phyloP scores from a whole-genome alignment of 2,329 filamentous ascomycete species.

The Claviceps maximensis region DNA sequence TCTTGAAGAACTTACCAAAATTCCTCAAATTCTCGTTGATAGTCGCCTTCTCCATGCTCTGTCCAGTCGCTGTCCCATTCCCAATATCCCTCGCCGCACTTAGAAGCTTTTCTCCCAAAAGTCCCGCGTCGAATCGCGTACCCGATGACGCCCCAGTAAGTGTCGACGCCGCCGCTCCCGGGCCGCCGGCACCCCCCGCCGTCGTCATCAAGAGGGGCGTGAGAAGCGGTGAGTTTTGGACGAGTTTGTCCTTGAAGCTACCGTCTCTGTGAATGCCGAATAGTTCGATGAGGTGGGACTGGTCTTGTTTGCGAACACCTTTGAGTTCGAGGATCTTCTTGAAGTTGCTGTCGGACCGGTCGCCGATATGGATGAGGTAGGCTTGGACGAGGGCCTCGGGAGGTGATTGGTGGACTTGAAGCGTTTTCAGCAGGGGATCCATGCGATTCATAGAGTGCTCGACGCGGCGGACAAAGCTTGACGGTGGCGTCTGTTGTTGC shows the following conservation, averaged over 20 bases:
- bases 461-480: constrained; percentile 73
- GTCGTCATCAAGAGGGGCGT: constrained; percentile 45
- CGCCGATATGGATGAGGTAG: constrained; percentile 92
- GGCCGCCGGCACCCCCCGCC: constrained; percentile 26
- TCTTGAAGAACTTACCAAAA: constrained; percentile 89
- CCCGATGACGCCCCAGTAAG: constrained; percentile 20
- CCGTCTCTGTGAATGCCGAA: constrained; percentile 72
- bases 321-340: constrained; percentile 92
- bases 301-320: constrained; percentile 74
- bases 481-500: constrained; percentile 29
- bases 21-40: constrained; percentile 92
- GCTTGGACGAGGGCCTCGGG: constrained; percentile 92
- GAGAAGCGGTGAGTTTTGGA: constrained; percentile 56
- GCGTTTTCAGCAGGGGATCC: constrained; percentile 85
- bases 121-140: constrained; percentile 63
- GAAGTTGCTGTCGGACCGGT: constrained; percentile 90
- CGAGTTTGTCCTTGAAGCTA: constrained; percentile 55
- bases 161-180: constrained; percentile 20
- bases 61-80: constrained; percentile 44
- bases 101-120: constrained; percentile 75
- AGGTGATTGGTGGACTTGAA: constrained; percentile 84
- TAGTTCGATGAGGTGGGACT: constrained; percentile 70
- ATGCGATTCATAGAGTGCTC: constrained; percentile 73
- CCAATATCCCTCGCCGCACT: constrained; percentile 80
- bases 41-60: constrained; percentile 46